Evolutionary conservation across 1,284 basidiomycete species (phyloP), one percentile per base, ranked within the genome.

Genomic region (Marasmius tenuissimus): DNA sequence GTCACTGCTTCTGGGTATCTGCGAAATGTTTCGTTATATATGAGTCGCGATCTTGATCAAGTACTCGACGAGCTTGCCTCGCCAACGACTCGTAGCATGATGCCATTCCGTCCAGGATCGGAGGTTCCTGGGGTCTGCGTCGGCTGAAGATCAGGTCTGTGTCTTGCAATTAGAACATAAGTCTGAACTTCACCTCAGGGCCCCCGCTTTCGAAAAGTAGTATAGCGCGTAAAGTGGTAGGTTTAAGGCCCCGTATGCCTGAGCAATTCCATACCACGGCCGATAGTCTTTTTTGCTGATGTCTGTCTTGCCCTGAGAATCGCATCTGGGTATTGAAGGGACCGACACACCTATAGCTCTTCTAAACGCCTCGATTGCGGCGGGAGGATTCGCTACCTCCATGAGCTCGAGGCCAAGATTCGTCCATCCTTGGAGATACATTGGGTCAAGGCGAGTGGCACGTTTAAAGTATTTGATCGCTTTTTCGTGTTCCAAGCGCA

Each of bases 401-500:
- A 67, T 53, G 42, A 66, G 69, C 60, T 67, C 68, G 39, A 64
- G 59, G 8, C 70, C 70, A 60, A 71, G 66, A 6, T 69, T 62
- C 4, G 65, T 67, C 66, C 68, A 71, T 5, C 67, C 65, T 35
- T 61, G 61, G 4, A 63, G 62, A 54, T 42, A 68, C 18, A 65
- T 68, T 38, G 65, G 58, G 53, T 71, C 67, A 7, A 71, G 62
- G 33, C 68, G 63, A 37, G 65, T 68, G 27, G 68, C 68, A 14
- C 68, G 66, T 48, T 66, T 68, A 52, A 69, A 69, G 53, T 69
- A 69, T 49, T 69, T 71, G 53, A 66, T 62, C 1, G 68, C 64
- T 45, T 69, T 68, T 50, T 68, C 67, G 51, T 69, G 70, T 53
- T 71, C 70, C 34, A 39, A 50, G 10, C 67, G 65, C 18, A 67